Evolutionary conservation across 2,329 filamentous ascomycete species (phyloP).

Genomic region (Phoma sp.): DNA sequence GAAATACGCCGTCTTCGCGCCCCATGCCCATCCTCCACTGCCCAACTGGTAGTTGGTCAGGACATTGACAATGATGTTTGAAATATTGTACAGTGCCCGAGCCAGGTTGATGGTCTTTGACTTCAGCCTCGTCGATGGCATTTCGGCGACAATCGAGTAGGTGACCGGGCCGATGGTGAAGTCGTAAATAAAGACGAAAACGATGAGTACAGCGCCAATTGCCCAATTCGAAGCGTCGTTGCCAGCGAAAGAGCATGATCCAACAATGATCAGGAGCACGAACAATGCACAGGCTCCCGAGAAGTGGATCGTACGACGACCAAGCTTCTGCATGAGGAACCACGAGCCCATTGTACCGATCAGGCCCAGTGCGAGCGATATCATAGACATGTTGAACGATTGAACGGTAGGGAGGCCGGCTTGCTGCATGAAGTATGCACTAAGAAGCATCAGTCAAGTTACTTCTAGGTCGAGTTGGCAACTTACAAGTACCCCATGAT

Average conservation of each 20-base stretch:
- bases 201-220: slow-evolving; percentile 39
- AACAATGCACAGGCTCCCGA: slow-evolving; percentile 66
- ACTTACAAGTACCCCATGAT: slow-evolving; percentile 52
- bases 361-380: slow-evolving; percentile 69
- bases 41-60: slow-evolving; percentile 61
- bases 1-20: slow-evolving; percentile 84
- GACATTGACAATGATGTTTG: slow-evolving; percentile 79
- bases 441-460: slow-evolving; percentile 15
- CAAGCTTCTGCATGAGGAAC: slow-evolving; percentile 79
- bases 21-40: slow-evolving; percentile 76
- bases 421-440: slow-evolving; percentile 55
- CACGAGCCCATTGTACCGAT: slow-evolving; percentile 79
- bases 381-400: slow-evolving; percentile 57
- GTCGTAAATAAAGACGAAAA: slow-evolving; percentile 73
- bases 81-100: slow-evolving; percentile 75
- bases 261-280: slow-evolving; percentile 76
- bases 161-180: slow-evolving; percentile 86
- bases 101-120: slow-evolving; percentile 90
- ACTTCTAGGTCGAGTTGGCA: no score
- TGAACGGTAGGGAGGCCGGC: slow-evolving; percentile 51
- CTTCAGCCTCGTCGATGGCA: slow-evolving; percentile 80
- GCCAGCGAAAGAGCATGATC: slow-evolving; percentile 71
- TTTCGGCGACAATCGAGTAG: slow-evolving; percentile 84
- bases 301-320: slow-evolving; percentile 76
- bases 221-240: slow-evolving; percentile 55